phyloP scores from a whole-genome alignment of 2,329 filamentous ascomycete genomes.

The Teratosphaeria zuluensis region DNA sequence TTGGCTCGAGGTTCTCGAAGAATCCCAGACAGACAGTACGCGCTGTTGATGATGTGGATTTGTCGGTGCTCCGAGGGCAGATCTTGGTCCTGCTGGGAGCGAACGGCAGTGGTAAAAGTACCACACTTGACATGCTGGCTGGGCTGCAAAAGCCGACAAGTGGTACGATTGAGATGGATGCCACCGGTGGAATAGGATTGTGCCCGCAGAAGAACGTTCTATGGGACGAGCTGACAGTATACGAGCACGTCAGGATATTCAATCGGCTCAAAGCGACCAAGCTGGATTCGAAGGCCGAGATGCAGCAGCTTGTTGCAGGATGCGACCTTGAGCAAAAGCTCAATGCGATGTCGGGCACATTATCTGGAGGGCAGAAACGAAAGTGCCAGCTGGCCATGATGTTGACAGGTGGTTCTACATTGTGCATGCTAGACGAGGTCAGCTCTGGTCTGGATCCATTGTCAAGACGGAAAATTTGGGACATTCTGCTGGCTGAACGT shows the following conservation, averaged over 20 bases:
- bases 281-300: conserved; percentile 51
- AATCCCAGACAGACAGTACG: conserved; percentile 54
- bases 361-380: conserved; percentile 85
- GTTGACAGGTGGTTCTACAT: conserved; percentile 78
- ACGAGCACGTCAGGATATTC: conserved; percentile 77
- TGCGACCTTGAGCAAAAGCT: conserved; percentile 70
- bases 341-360: conserved; percentile 60
- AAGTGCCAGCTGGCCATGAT: conserved; percentile 92
- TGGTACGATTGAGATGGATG: conserved; percentile 68
- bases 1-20: conserved; percentile 39
- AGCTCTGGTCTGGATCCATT: conserved; percentile 81
- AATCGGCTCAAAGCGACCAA: conserved; percentile 65
- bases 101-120: conserved; percentile 85
- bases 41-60: conserved; percentile 66
- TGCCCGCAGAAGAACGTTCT: conserved; percentile 91
- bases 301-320: conserved; percentile 53
- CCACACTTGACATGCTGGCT: conserved; percentile 78
- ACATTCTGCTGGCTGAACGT: conserved; percentile 78
- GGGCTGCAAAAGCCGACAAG: conserved; percentile 68
- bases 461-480: conserved; percentile 83
- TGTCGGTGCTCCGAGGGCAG: conserved; percentile 65
- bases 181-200: conserved; percentile 69
- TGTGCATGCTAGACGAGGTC: conserved; percentile 89
- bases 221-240: conserved; percentile 80
- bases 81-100: conserved; percentile 81